phyloP scores from a whole-genome alignment of 2,329 filamentous ascomycete genomes.

The Hansfordia pulvinata region DNA sequence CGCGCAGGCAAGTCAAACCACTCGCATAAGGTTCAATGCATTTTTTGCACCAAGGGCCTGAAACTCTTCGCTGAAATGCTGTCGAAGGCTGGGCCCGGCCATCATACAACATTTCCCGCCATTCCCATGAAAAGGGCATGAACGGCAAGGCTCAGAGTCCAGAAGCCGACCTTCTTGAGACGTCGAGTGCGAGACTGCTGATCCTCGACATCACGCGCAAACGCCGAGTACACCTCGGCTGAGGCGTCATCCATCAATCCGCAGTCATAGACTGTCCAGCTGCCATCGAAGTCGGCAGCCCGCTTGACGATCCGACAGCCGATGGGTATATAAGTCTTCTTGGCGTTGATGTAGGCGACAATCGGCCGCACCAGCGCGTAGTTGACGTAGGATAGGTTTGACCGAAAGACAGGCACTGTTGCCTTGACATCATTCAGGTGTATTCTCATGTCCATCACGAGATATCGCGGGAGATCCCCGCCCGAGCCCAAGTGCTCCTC shows the following conservation, averaged over 20 bases:
- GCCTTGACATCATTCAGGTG: conserved; percentile 92
- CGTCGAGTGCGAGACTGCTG: conserved; percentile 74
- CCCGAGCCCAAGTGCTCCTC: conserved; percentile 3
- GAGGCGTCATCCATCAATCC: conserved; percentile 88
- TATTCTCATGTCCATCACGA: conserved; percentile 90
- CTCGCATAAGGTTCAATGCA: too few species aligned
- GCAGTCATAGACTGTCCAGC: conserved; percentile 89
- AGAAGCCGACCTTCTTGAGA: conserved; percentile 91
- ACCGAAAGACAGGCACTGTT: conserved; percentile 82
- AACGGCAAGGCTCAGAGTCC: conserved; percentile 83
- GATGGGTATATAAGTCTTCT: conserved; percentile 89
- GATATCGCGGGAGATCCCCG: conserved; percentile 57
- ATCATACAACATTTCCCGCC: conserved; percentile 67
- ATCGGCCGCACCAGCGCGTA: conserved; percentile 91
- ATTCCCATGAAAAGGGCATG: conserved; percentile 93
- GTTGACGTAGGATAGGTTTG: conserved; percentile 87
- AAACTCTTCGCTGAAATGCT: too few species aligned
- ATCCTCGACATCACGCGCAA: conserved; percentile 81
- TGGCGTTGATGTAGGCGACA: conserved; percentile 94
- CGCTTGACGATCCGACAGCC: conserved; percentile 89
- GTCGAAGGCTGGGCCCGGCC: too few species aligned
- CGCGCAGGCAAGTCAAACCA: too few species aligned
- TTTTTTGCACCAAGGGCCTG: too few species aligned
- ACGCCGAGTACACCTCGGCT: conserved; percentile 88
- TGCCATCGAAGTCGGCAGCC: conserved; percentile 79